These are phyloP conservation scores for Eleusine coracana DNA, from an alignment of 176 grass and related monocot species.

Conservation along the genomic window DNA sequence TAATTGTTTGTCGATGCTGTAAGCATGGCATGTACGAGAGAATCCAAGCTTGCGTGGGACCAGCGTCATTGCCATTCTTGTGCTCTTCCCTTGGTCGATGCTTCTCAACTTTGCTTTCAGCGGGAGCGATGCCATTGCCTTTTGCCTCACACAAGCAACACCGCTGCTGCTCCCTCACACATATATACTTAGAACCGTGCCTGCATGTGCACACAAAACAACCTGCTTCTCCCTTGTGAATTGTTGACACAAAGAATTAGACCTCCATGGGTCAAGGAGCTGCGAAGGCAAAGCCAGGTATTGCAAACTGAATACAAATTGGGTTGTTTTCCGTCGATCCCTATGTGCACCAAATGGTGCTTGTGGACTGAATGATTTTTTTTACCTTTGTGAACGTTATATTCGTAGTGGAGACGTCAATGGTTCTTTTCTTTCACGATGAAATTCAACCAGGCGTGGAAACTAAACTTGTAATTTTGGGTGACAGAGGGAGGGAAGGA, in stretches of 20 bases:
- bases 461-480: not conserved
- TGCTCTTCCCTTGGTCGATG: slow-evolving; percentile 49
- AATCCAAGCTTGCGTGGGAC: slow-evolving; percentile 36
- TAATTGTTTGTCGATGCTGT: slow-evolving; percentile 17
- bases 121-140: slow-evolving; percentile 46
- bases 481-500: slow-evolving; percentile 23
- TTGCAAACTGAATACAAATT: not conserved
- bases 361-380: not conserved
- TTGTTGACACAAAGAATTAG: not conserved
- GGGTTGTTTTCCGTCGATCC: not conserved
- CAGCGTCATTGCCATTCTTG: slow-evolving; percentile 30
- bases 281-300: slow-evolving; percentile 52
- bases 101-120: slow-evolving; percentile 58
- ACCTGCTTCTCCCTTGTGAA: not conserved
- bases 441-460: not conserved
- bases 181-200: slow-evolving; percentile 16
- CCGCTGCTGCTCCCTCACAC: not conserved
- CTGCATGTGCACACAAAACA: slow-evolving; percentile 22
- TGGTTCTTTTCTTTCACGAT: not conserved
- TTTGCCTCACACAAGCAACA: slow-evolving; percentile 47
- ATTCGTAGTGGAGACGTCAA: not conserved
- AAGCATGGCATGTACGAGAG: slow-evolving; percentile 24
- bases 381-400: not conserved
- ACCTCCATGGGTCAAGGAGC: slow-evolving; percentile 41
- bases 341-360: not conserved